Evolutionary conservation across 176 grass and related monocot genomes (phyloP).

Genomic region (Avena insularis): DNA sequence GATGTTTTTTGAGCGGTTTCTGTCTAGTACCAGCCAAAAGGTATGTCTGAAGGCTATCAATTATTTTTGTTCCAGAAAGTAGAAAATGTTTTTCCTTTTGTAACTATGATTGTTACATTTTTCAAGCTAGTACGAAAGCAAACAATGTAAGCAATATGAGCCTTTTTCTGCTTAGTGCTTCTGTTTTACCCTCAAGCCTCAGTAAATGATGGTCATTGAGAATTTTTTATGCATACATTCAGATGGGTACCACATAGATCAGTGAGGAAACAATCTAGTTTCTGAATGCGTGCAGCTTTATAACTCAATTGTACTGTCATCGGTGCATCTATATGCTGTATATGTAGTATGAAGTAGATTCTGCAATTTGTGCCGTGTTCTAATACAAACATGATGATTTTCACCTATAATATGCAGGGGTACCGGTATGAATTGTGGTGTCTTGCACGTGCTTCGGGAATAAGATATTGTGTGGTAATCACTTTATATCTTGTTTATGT

Average conservation of each 20-base stretch:
- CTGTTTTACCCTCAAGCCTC: not conserved
- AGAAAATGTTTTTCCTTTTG: not conserved
- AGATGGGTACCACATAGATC: not conserved
- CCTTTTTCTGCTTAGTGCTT: not conserved
- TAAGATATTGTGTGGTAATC: conserved; percentile 95
- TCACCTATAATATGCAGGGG: conserved; percentile 57
- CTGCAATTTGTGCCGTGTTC: not conserved
- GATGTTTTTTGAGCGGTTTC: not conserved
- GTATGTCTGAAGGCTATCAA: not conserved
- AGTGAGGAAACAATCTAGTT: not conserved
- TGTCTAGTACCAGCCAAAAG: not conserved
- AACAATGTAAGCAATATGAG: not conserved
- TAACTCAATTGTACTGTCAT: not conserved
- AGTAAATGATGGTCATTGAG: not conserved
- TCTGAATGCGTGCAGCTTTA: not conserved
- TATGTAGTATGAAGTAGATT: conserved; percentile 3
- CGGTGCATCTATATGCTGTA: not conserved
- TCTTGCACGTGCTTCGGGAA: conserved; percentile 84
- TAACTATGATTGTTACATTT: not conserved
- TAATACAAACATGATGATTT: conserved; percentile 10
- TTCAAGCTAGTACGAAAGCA: not conserved
- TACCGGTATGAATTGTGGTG: conserved; percentile 97
- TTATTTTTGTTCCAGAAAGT: not conserved
- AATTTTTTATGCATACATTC: not conserved
- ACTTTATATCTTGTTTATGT: conserved; percentile 28